These are phyloP conservation scores for Uromyces viciae-fabae DNA, from an alignment of 1,284 basidiomycete genomes.

Conservation along the genomic window DNA sequence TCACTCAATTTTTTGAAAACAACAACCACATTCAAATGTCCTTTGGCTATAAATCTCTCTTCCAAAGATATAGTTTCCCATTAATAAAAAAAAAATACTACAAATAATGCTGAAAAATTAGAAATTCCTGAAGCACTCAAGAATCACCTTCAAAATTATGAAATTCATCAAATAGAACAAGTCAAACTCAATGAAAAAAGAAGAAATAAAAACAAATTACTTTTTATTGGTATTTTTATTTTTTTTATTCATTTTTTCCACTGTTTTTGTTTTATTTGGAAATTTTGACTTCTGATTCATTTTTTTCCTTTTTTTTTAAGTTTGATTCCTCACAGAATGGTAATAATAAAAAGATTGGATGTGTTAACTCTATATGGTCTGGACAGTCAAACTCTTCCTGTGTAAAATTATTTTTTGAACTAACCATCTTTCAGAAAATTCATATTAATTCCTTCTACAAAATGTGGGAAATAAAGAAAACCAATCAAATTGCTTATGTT, in stretches of 20 bases:
- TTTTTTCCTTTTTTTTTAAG: background rate
- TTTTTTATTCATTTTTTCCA: too few species aligned
- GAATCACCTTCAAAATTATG: background rate
- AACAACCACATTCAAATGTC: background rate
- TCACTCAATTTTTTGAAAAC: background rate
- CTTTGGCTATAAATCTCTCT: background rate
- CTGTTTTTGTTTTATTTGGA: too few species aligned
- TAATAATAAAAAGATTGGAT: background rate
- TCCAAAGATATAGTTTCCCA: background rate
- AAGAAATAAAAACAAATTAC: background rate
- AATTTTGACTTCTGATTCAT: too few species aligned
- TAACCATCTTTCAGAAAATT: conserved; percentile 8
- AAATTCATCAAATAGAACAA: background rate
- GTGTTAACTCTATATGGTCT: background rate
- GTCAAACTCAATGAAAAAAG: background rate
- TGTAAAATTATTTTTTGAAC: background rate
- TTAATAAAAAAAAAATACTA: background rate
- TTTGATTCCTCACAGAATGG: background rate
- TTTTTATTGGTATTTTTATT: background rate
- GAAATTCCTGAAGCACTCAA: background rate
- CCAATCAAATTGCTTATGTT: background rate
- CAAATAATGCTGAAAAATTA: background rate
- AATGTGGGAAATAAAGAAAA: background rate
- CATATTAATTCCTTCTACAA: background rate
- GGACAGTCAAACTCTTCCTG: background rate